These are phyloP conservation scores for Purpureocillium takamizusanense DNA, from an alignment of 2,329 filamentous ascomycete genomes.

Conservation along the genomic window DNA sequence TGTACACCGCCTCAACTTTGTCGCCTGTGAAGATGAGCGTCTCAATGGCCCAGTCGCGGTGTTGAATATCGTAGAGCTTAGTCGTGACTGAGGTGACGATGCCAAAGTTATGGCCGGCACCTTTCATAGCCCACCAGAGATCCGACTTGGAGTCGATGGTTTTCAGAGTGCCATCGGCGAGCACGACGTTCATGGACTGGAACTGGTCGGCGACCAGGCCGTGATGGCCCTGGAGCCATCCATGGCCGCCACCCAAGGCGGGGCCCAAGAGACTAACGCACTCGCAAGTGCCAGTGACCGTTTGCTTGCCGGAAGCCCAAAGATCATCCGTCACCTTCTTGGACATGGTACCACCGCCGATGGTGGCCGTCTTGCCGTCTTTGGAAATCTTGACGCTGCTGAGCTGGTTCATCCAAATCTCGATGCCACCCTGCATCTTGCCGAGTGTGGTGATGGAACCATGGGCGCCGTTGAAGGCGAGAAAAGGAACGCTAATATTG, in stretches of 20 bases:
- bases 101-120: conserved; percentile 24
- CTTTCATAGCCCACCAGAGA: conserved; percentile 25
- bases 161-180: conserved; percentile 16
- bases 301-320: conserved; percentile 41
- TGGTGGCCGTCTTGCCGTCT: conserved; percentile 34
- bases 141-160: conserved; percentile 16
- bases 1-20: conserved; percentile 17
- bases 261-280: conserved; percentile 40
- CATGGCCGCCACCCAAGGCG: conserved; percentile 48
- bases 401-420: conserved; percentile 37
- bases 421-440: conserved; percentile 38
- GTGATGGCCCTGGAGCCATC: conserved; percentile 42
- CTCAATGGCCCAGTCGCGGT: conserved; percentile 8
- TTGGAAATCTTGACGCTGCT: conserved; percentile 29
- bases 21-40: conserved; percentile 11
- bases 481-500: conserved; percentile 35
- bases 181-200: conserved; percentile 20
- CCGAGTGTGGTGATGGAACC: conserved; percentile 40
- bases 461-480: conserved; percentile 43
- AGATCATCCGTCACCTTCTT: conserved; percentile 37
- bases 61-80: conserved; percentile 18
- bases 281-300: conserved; percentile 42
- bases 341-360: conserved; percentile 37
- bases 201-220: conserved; percentile 37
- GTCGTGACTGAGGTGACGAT: conserved; percentile 19